These are phyloP conservation scores for Magnolia sinica DNA, from an alignment of 164 flowering plant genomes.

Conservation along the genomic window DNA sequence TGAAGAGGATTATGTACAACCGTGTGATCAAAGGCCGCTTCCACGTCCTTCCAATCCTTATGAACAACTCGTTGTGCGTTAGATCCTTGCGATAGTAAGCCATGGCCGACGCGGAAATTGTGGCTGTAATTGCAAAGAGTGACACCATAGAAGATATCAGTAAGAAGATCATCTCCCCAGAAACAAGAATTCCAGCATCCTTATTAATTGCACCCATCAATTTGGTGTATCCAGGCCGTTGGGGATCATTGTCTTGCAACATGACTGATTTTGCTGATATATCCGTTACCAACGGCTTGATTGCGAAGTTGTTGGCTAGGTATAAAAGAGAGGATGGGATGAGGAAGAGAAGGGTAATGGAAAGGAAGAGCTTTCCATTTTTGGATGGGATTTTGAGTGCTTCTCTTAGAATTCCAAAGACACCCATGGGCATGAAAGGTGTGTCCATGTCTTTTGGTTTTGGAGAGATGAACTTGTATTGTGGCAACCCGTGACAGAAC, in stretches of 20 bases:
- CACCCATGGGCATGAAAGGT: slow-evolving; percentile 5
- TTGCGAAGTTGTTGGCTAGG: not conserved
- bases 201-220: not conserved
- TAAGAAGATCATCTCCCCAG: slow-evolving; percentile 10
- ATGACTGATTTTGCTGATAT: not conserved
- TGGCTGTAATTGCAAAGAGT: slow-evolving; percentile 4
- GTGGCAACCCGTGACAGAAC: no score
- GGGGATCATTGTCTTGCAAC: not conserved
- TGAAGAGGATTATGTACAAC: slow-evolving; percentile 4
- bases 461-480: not conserved
- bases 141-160: slow-evolving; percentile 5
- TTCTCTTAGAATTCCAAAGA: slow-evolving; percentile 10
- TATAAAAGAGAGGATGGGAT: slow-evolving; percentile 2
- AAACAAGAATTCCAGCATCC: not conserved
- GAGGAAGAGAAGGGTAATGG: slow-evolving; percentile 1
- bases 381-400: slow-evolving; percentile 6
- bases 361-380: slow-evolving; percentile 5
- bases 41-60: slow-evolving; percentile 16
- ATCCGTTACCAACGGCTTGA: not conserved
- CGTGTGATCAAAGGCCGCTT: slow-evolving; percentile 20
- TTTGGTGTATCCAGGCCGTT: not conserved
- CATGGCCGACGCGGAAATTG: slow-evolving; percentile 6
- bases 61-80: slow-evolving; percentile 6
- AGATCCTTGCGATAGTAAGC: slow-evolving; percentile 1
- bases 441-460: not conserved